These are phyloP conservation scores for Ogataea thermomethanolica DNA, from an alignment of 805 yeast genomes.

Conservation along the genomic window DNA sequence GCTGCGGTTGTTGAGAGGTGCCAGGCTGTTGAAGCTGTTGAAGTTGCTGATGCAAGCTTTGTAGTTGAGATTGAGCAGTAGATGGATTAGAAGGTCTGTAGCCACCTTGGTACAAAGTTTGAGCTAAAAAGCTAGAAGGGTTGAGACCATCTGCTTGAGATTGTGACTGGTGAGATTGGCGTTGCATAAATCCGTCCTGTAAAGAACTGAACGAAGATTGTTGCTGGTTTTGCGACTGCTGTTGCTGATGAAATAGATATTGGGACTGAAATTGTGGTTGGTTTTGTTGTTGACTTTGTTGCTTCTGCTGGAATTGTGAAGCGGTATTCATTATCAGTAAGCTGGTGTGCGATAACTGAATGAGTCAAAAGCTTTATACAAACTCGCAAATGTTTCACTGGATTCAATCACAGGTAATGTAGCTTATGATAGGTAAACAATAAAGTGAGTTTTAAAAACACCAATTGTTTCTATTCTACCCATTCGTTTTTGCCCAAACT, in stretches of 20 bases:
- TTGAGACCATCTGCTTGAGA: conserved; percentile 28
- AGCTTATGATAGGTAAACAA: too few species aligned
- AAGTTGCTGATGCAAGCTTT: conserved; percentile 24
- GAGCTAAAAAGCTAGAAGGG: conserved; percentile 38
- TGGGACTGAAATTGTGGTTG: conserved; percentile 9
- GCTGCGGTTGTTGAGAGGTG: conserved; percentile 25
- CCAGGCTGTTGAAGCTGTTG: conserved; percentile 28
- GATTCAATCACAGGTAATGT: too few species aligned
- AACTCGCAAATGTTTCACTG: too few species aligned
- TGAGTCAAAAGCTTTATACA: too few species aligned
- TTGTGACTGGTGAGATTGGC: conserved; percentile 24
- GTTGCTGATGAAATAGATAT: conserved; percentile 12
- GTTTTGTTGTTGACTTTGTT: conserved; percentile 16
- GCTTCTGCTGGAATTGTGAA: conserved; percentile 7
- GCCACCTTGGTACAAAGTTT: conserved; percentile 39
- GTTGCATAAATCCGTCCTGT: conserved; percentile 24
- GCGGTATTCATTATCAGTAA: conserved; percentile 2
- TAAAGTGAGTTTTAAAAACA: too few species aligned
- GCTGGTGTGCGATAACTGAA: too few species aligned
- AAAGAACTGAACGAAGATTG: conserved; percentile 18
- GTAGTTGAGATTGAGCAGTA: conserved; percentile 25
- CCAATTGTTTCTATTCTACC: too few species aligned
- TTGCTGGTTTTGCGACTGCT: conserved; percentile 17
- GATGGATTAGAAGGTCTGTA: conserved; percentile 33
- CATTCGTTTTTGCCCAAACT: too few species aligned